Evolutionary conservation across 345 rosid species (phyloP), one percentile per base, ranked within the genome.

Genomic region (Aquilaria yunnanensis): DNA sequence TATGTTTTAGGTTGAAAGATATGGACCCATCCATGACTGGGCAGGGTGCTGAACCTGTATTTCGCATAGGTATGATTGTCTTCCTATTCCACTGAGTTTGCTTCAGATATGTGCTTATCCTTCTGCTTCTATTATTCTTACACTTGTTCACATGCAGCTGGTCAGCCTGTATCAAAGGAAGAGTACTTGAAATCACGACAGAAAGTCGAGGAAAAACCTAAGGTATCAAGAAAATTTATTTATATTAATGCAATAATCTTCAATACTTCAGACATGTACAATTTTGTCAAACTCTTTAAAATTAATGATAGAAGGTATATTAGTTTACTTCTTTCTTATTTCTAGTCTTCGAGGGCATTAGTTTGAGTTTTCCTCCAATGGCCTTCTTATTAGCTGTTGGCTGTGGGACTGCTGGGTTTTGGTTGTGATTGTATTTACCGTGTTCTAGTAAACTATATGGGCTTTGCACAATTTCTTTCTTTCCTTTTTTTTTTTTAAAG

Each of bases 21-120:
- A 81, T 90, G 96, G 95, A 88, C 77, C 81, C 95, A 62, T 73
- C 84, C 72, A 10, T 75, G 60, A 94, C 85, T 34, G 96, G 97
- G 47, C 77, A 67, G 65, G 95, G 85, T 69, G 95, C 92, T 33
- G 92, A 82, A 75, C 83, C 91, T 48, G 87, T 94, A 33, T 90
- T 69, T 74, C 99, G 99, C 70, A 78, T 81, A 87, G 88, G 99
- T 88, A 64, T 37, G 43, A 37, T 37, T 37, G 8, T 8, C 43
- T 37, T 37, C 43, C 43, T 37, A 37, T 37, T 37, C 8, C 7
- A 37, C 43, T 37, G 43, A 4, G 8, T 8, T 37, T 5, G 43
- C 43, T 37, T 37, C 8, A 37, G 43, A 74, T 30, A 60, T 14
- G 46, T 12, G 57, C 65, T 7, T 50, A 58, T 57, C 16, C 51